Evolutionary conservation across 139 green algal genomes (phyloP), one percentile per base, ranked within the genome.

Genomic region (Nannochloris sp.): DNA sequence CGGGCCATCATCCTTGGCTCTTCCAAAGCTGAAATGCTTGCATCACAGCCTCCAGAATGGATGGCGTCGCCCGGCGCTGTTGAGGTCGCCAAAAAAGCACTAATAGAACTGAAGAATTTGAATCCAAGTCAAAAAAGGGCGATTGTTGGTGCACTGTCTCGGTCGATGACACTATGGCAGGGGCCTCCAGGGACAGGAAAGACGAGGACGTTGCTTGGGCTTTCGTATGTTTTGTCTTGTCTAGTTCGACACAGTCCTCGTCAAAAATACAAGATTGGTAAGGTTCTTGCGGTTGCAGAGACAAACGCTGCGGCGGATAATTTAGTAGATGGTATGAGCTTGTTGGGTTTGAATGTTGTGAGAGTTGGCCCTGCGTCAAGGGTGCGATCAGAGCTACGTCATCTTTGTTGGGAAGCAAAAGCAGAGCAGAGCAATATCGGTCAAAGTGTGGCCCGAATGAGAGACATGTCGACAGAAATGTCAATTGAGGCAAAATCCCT

Each of bases 281-380:
- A 71, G 0, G 50, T 93, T 19, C 76, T 93, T 37, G 86, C 81
- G 0, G 76, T 72, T 34, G 82, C 75, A 3, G 84, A 89, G 63
- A 93, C 86, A 57, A 94, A 94, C 36, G 87, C 87, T 2, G 90
- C 90, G 3, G 84, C 85, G 0, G 90, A 97, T 72, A 97, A 97
- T 78, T 48, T 96, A 36, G 69, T 95, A 24, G 81, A 92, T 60
- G 90, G 90, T 6, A 68, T 96, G 53, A 37, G 57, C 7, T 5
- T 14, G 4, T 67, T 60, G 1, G 79, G 81, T 5, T 48, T 95
- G 4, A 34, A 53, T 4, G 85, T 87, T 4, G 86, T 95, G 31
- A 79, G 90, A 21, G 36, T 97, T 16, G 90, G 90, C 2, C 65
- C 81, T 25, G 61, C 75, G 0, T 70, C 76, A 4, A 71, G 67